Percentiles rank a stretch among this genome's conserved stretches.
These are phyloP conservation scores for Pinus tabuliformis DNA, from an alignment of 75 land plant genomes.

Conservation along the genomic window DNA sequence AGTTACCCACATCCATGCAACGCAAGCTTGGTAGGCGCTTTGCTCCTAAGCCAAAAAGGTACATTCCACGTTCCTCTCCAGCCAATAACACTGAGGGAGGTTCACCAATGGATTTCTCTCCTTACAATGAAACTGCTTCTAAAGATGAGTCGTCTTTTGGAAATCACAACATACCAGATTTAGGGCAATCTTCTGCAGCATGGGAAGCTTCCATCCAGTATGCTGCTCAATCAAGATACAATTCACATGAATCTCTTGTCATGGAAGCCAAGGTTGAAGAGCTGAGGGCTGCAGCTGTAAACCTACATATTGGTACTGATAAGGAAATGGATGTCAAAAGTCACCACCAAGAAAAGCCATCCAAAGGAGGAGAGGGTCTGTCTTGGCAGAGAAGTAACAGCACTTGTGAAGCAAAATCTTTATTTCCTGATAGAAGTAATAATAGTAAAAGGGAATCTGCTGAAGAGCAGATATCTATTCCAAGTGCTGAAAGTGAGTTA, in stretches of 20 bases:
- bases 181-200: conserved; percentile 31
- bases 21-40: conserved; percentile 21
- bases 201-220: conserved; percentile 27
- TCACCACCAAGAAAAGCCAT: conserved; percentile 5
- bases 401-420: not conserved
- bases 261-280: conserved; percentile 35
- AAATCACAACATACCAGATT: not conserved
- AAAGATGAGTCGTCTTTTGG: conserved; percentile 3
- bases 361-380: not conserved
- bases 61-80: conserved; percentile 17
- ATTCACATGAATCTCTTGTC: conserved; percentile 9
- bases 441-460: conserved; percentile 1
- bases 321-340: conserved; percentile 2
- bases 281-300: conserved; percentile 29
- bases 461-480: conserved; percentile 11
- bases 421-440: not conserved
- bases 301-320: conserved; percentile 29
- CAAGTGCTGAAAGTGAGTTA: conserved; percentile 16
- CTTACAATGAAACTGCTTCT: conserved; percentile 41
- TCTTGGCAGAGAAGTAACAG: not conserved
- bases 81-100: conserved; percentile 32
- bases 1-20: conserved; percentile 9
- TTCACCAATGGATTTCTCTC: conserved; percentile 88
- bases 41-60: conserved; percentile 20
- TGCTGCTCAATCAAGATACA: conserved; percentile 8